Percentiles rank a stretch among this genome's conserved stretches.
Conservation (phyloP, 2,329 filamentous ascomycete genomes). For the Curvularia sp. region DNA sequence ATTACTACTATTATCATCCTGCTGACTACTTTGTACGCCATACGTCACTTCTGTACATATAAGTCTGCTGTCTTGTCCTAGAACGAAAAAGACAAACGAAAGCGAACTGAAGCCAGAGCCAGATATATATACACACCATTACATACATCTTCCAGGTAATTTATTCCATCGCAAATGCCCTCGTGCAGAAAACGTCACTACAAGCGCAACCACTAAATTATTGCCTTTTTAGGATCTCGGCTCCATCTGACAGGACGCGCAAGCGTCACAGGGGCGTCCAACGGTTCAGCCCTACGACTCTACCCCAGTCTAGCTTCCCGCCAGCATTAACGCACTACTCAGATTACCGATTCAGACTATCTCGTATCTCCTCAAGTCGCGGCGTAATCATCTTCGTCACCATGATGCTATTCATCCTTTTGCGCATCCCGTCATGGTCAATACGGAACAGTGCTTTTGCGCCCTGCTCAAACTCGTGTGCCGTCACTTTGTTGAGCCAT, state of each 20-base stretch:
- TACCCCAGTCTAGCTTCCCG: neutral
- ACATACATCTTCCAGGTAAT: neutral
- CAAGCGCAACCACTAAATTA: neutral
- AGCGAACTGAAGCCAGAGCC: neutral
- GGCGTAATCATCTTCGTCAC: slow-evolving; percentile 14
- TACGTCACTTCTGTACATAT: neutral
- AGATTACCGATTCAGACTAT: neutral
- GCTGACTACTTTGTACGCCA: neutral
- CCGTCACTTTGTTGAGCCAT: slow-evolving; percentile 10
- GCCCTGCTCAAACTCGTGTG: slow-evolving; percentile 5
- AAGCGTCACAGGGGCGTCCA: neutral
- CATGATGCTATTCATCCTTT: slow-evolving; percentile 17
- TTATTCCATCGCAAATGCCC: neutral
- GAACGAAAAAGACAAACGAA: neutral
- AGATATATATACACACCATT: neutral
- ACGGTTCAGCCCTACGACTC: neutral
- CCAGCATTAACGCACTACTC: neutral
- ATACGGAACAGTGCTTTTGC: slow-evolving; percentile 18
- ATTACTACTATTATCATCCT: neutral
- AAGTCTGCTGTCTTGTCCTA: neutral
- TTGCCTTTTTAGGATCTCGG: neutral
- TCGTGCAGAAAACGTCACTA: neutral
- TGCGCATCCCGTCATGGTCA: slow-evolving; percentile 3
- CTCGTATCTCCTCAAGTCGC: slow-evolving; percentile 4
- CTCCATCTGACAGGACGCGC: neutral